Evolutionary conservation across 805 yeast genomes (phyloP), one percentile per base, ranked within the genome.

Genomic region (Yamadazyma kitorensis): DNA sequence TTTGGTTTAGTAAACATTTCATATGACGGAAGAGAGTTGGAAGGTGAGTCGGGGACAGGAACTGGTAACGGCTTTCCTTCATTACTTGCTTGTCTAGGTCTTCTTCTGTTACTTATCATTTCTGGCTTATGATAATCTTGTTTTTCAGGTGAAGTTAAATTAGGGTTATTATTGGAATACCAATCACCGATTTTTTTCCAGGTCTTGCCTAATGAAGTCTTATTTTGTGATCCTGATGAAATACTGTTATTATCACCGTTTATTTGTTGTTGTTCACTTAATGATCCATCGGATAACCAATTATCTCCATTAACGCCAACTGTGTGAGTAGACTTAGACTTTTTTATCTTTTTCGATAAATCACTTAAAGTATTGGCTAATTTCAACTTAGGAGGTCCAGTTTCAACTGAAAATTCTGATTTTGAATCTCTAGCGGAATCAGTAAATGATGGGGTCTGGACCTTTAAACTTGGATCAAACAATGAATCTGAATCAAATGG

Each of bases 151-250:
- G 6, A 22, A 10, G 10, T 16, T 16, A 7, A 7, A 6, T 24
- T 24, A 6, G 14, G 25, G 34, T 68, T 70, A 17, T 15, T 19
- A 21, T 26, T 32, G 16, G 30, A 28, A 45, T 83, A 83, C 86
- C 91, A 81, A 41, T 74, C 79, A 1, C 84, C 85, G 6, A 84
- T 54, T 47, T 77, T 82, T 38, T 68, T 72, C 29, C 80, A 57
- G 0, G 86, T 59, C 27, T 49, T 56, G 24, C 51, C 46, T 7
- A 58, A 46, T 1, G 47, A 25, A 6, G 48, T 45, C 16, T 46
- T 49, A 14, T 43, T 37, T 4, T 39, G 25, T 14, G 28, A 44
- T 4, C 37, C 27, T 12, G 39, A 40, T 22, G 37, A 32, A 15
- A 29, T 30, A 9, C 34, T 16, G 7, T 33, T 33, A 10, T 10